phyloP scores from a whole-genome alignment of 345 rosid species.

The Moringa oleifera region DNA sequence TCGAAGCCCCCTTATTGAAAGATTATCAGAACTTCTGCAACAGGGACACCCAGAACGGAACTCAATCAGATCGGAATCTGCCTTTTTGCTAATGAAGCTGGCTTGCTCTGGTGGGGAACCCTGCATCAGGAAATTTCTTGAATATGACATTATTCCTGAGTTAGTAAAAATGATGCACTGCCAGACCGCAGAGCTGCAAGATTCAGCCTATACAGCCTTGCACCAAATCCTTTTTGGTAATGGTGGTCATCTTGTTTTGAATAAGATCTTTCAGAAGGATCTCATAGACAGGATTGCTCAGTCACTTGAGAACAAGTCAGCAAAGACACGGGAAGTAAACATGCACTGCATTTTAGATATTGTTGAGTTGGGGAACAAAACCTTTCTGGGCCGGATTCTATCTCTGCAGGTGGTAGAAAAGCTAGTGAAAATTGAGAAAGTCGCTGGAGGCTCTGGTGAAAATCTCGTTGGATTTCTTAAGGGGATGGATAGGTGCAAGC shows the following conservation, averaged over 20 bases:
- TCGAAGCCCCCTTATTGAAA: constrained; percentile 19
- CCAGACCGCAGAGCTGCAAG: constrained; percentile 21
- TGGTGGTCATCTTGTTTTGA: constrained; percentile 23
- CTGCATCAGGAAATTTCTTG: constrained; percentile 20
- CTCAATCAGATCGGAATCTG: constrained; percentile 22
- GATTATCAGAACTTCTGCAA: constrained; percentile 24
- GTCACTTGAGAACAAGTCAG: constrained; percentile 16
- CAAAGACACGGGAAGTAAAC: constrained; percentile 20
- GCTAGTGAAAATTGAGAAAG: constrained; percentile 21
- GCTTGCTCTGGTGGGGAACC: constrained; percentile 27
- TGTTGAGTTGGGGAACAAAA: constrained; percentile 19
- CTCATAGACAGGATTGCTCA: constrained; percentile 16
- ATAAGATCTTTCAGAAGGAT: constrained; percentile 15
- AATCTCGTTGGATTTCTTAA: constrained; percentile 21
- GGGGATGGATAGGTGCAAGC: constrained; percentile 24
- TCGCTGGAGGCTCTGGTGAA: constrained; percentile 17
- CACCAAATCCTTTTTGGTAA: constrained; percentile 25
- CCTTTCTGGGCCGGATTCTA: constrained; percentile 18
- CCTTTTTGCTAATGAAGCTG: constrained; percentile 26
- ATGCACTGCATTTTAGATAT: constrained; percentile 24
- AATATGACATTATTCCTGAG: constrained; percentile 18
- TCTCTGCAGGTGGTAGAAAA: constrained; percentile 27
- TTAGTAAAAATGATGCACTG: constrained; percentile 31
- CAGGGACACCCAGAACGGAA: constrained; percentile 10
- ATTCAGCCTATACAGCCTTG: constrained; percentile 23